Evolutionary conservation across 75 land plant species (phyloP).

Genomic region (Pinus tabuliformis): DNA sequence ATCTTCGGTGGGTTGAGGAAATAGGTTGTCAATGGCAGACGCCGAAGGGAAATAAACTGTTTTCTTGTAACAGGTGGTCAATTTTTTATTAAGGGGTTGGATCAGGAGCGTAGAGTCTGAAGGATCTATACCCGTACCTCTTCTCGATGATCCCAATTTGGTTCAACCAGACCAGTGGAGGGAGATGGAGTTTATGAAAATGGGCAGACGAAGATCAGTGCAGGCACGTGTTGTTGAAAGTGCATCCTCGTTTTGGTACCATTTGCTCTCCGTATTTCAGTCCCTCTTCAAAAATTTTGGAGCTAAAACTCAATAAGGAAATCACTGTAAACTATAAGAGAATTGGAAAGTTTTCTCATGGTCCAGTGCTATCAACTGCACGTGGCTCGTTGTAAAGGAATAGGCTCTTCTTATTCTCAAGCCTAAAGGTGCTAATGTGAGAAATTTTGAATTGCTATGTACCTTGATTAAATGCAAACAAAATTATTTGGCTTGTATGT

Average conservation of each 20-base stretch:
- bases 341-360: too few relatives aligned
- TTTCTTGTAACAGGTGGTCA: constrained; percentile 51
- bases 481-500: too few relatives aligned
- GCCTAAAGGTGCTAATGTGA: too few relatives aligned
- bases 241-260: constrained; percentile 28
- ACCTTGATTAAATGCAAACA: too few relatives aligned
- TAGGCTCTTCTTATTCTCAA: too few relatives aligned
- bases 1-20: neutral
- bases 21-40: neutral
- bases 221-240: constrained; percentile 36
- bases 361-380: too few relatives aligned
- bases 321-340: too few relatives aligned
- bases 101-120: constrained; percentile 53
- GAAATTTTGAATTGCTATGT: too few relatives aligned
- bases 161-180: constrained; percentile 15
- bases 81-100: constrained; percentile 73
- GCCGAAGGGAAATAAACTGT: neutral
- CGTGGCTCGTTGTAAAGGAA: too few relatives aligned
- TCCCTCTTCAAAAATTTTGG: too few relatives aligned
- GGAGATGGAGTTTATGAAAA: constrained; percentile 51
- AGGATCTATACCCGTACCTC: constrained; percentile 38
- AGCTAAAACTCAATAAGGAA: too few relatives aligned
- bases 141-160: constrained; percentile 36
- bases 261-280: too few relatives aligned
- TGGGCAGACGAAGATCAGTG: constrained; percentile 40